Conservation (phyloP, 129 eudicot genomes). For the Silybum marianum region DNA sequence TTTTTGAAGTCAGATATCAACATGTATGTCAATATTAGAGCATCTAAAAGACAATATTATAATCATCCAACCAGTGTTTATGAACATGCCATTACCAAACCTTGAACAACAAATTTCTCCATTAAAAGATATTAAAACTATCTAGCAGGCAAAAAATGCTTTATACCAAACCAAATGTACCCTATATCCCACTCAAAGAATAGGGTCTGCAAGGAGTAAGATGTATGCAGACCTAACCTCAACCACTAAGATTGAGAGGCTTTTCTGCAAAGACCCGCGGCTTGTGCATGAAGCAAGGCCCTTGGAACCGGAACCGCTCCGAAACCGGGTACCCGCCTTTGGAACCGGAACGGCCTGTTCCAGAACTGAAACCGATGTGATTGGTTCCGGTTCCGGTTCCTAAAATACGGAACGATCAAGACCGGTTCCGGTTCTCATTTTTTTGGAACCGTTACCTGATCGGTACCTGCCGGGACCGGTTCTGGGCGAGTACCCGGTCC, state of each 20-base stretch:
- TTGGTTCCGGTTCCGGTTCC: too few relatives aligned
- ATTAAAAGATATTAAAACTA: background rate
- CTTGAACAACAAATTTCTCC: background rate
- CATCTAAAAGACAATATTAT: background rate
- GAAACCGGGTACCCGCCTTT: too few relatives aligned
- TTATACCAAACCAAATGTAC: background rate
- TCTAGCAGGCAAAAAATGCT: conserved; percentile 3
- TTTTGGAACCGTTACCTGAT: too few relatives aligned
- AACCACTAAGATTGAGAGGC: background rate
- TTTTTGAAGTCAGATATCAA: conserved; percentile 9
- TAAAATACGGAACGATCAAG: too few relatives aligned
- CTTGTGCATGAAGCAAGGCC: too few relatives aligned
- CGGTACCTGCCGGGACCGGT: too few relatives aligned
- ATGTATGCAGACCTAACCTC: background rate
- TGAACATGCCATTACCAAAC: background rate
- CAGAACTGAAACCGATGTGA: too few relatives aligned
- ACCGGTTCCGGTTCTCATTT: too few relatives aligned
- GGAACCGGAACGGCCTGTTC: too few relatives aligned
- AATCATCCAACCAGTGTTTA: conserved; percentile 1
- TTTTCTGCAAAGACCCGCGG: background rate
- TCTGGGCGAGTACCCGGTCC: too few relatives aligned
- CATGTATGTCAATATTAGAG: background rate
- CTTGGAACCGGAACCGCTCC: too few relatives aligned
- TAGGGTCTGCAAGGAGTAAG: background rate
- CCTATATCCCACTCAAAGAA: background rate